phyloP scores from a whole-genome alignment of 2,329 filamentous ascomycete genomes.

The Sporothrix dimorphospora region DNA sequence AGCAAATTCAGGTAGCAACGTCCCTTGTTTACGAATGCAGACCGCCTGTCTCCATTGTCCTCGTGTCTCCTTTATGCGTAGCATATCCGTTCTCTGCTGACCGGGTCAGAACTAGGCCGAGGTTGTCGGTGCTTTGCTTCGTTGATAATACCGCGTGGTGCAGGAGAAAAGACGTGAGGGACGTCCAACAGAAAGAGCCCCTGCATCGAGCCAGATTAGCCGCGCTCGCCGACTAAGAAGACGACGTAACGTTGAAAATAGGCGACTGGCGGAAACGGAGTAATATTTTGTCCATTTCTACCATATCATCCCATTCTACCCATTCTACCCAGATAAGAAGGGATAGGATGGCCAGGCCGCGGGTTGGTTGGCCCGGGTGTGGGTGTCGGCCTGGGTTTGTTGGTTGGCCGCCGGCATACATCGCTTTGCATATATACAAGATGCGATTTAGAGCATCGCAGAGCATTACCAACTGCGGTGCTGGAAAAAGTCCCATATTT shows the following conservation, averaged over 20 bases:
- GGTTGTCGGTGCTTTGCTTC: background rate
- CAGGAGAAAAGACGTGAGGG: background rate
- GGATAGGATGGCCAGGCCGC: background rate
- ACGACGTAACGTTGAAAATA: background rate
- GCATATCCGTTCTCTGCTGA: background rate
- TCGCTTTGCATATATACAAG: background rate
- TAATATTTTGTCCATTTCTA: background rate
- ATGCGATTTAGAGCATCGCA: background rate
- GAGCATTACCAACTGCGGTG: background rate
- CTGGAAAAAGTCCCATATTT: background rate
- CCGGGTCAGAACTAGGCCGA: background rate
- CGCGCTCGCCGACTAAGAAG: background rate
- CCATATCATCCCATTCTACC: background rate
- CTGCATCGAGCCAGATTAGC: constrained; percentile 7
- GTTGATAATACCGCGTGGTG: background rate
- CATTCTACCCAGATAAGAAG: background rate
- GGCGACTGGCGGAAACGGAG: background rate
- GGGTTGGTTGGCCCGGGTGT: background rate
- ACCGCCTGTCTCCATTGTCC: background rate
- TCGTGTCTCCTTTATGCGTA: background rate
- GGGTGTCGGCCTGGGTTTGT: background rate
- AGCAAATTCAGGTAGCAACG: background rate
- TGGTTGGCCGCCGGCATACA: background rate
- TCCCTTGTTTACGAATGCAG: background rate
- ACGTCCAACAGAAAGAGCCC: background rate